Conservation (phyloP, 2,329 filamentous ascomycete genomes). For the Dactylonectria estremocensis region DNA sequence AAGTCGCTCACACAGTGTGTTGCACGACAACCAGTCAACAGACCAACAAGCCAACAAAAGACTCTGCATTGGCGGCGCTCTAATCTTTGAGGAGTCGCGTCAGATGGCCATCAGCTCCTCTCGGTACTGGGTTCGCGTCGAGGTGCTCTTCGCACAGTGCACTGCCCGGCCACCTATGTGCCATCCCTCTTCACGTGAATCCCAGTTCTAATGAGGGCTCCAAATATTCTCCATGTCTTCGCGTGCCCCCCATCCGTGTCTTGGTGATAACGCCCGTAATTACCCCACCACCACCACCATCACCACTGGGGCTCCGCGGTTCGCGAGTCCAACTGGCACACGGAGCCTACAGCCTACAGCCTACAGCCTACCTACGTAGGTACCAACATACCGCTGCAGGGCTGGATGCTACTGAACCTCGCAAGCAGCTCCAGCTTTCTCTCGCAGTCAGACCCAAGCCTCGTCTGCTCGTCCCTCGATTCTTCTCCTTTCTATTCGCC, state of each 20-base stretch:
- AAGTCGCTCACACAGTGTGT: constrained; percentile 22
- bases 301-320: constrained; percentile 32
- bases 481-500: constrained; percentile 21
- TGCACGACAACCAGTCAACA: background rate
- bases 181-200: constrained; percentile 9
- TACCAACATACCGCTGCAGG: constrained; percentile 3
- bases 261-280: constrained; percentile 27
- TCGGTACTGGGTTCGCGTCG: constrained; percentile 3
- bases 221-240: constrained; percentile 16
- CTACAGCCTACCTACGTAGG: too few species aligned
- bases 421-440: constrained; percentile 5
- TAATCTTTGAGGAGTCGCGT: background rate
- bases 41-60: background rate
- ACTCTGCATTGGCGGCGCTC: constrained; percentile 5
- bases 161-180: constrained; percentile 16
- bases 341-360: constrained; percentile 9
- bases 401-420: constrained; percentile 17
- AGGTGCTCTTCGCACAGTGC: constrained; percentile 24
- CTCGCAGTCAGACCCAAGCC: constrained; percentile 10
- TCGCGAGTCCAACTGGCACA: constrained; percentile 18
- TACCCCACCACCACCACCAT: constrained; percentile 36
- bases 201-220: constrained; percentile 13
- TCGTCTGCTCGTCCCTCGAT: background rate
- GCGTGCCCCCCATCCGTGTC: constrained; percentile 25
- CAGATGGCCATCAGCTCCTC: background rate